A percentile compares a stretch with the other conserved stretches of the same genome.
phyloP scores from a whole-genome alignment of 1,284 basidiomycete species.

The Trametes polyzona region DNA sequence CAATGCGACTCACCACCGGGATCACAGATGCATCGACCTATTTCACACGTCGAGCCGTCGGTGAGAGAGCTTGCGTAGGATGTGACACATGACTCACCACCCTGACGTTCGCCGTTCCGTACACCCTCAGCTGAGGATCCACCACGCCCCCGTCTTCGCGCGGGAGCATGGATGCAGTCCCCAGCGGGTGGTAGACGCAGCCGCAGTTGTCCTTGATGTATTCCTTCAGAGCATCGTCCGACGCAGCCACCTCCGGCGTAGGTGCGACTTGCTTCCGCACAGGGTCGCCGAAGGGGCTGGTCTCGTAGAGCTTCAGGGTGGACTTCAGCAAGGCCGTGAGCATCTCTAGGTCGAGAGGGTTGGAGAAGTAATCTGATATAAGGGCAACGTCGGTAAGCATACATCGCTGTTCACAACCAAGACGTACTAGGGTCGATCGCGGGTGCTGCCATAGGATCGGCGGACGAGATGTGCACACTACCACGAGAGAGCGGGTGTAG shows the following conservation, averaged over 20 bases:
- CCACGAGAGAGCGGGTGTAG: conserved; percentile 40
- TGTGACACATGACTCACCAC: not conserved
- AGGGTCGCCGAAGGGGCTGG: conserved; percentile 19
- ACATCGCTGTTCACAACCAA: not conserved
- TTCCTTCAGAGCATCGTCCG: conserved; percentile 23
- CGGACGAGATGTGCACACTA: conserved; percentile 44
- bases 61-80: not conserved
- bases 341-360: conserved; percentile 25
- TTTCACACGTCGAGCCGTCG: too few species aligned
- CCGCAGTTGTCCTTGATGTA: conserved; percentile 21
- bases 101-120: conserved; percentile 10
- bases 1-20: not conserved
- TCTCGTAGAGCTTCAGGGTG: conserved; percentile 16
- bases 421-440: conserved; percentile 44
- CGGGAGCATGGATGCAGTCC: conserved; percentile 47
- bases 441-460: conserved; percentile 46
- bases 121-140: conserved; percentile 44
- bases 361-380: conserved; percentile 11
- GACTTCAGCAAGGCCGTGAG: conserved; percentile 19
- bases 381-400: not conserved
- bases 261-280: conserved; percentile 19
- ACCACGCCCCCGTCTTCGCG: conserved; percentile 55
- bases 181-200: conserved; percentile 21
- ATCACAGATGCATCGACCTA: conserved; percentile 9
- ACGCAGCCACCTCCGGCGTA: conserved; percentile 1